Evolutionary conservation across 495 filamentous ascomycete species (phyloP).

Genomic region (Schizothecium vesticola): DNA sequence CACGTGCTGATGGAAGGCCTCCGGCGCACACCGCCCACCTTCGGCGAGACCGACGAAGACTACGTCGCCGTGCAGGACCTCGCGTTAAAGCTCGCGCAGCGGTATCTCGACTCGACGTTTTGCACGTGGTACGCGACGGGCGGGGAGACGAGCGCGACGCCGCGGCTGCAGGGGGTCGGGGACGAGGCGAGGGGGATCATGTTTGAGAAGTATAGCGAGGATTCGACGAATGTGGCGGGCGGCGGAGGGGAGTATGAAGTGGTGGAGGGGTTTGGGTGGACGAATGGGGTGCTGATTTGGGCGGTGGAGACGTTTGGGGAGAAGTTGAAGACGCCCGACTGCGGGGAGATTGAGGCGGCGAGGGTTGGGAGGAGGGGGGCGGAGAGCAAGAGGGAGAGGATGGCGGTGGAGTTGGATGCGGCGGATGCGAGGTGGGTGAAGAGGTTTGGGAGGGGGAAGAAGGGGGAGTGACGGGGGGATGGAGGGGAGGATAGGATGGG

Average conservation of each 20-base stretch:
- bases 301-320: constrained; percentile 41
- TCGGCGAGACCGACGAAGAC: constrained; percentile 37
- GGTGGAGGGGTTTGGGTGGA: constrained; percentile 50
- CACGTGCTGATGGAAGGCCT: constrained; percentile 45
- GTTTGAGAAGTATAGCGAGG: constrained; percentile 49
- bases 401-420: constrained; percentile 38
- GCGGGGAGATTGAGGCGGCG: constrained; percentile 38
- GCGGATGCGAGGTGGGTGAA: constrained; percentile 38
- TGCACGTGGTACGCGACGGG: constrained; percentile 49
- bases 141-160: constrained; percentile 38
- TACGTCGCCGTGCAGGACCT: constrained; percentile 37
- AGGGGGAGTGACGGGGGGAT: background rate
- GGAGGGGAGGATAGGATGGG: background rate
- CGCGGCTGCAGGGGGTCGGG: constrained; percentile 36
- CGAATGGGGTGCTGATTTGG: constrained; percentile 49
- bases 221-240: constrained; percentile 42
- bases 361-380: constrained; percentile 16
- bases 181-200: constrained; percentile 37
- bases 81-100: constrained; percentile 39
- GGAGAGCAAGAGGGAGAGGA: constrained; percentile 25
- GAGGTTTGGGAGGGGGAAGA: constrained; percentile 26
- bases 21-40: constrained; percentile 42
- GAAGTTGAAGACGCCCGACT: constrained; percentile 37
- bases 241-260: constrained; percentile 48
- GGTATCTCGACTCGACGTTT: constrained; percentile 47